Base-by-base conservation (phyloP, 768 basidiomycete species). In the Hericium erinaceus region DNA sequence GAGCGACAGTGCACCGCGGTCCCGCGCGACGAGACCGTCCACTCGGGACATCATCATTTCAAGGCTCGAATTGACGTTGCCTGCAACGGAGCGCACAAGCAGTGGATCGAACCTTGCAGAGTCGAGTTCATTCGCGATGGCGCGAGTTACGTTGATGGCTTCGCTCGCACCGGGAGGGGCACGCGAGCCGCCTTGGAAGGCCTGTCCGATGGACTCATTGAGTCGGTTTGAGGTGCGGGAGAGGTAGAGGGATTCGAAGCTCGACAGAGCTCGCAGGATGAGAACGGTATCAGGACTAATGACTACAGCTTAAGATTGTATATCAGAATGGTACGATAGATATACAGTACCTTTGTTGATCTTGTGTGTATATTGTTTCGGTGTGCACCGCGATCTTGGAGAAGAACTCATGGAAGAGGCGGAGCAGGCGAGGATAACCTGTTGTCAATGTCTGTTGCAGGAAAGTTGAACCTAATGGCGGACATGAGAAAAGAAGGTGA, bases 361-460 rank as follows among this genome's bases (percentile, higher is more conserved):
- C 77, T 54, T 85, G 82, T 0, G 83, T 85, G 68, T 98, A 98
- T 6, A 90, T 75, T 0, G 97, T 98, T 66, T 98, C 95, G 1
- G 97, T 97, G 67, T 98, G 91, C 11, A 95, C 88, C 2, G 92
- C 85, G 54, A 98, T 92, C 69, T 94, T 94, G 33, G 88, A 84
- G 68, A 99, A 99, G 73, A 99, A 97, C 41, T 94, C 93, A 56
- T 99, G 97, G 72, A 99, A 95, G 2, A 98, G 78, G 10, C 97
- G 81, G 9, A 99, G 69, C 2, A 99, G 75, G 52, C 82, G 81
- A 3, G 95, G 92, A 71, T 98, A 98, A 16, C 90, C 89, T 2
- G 83, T 75, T 62, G 86, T 85, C 41, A 99, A 73, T 4, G 91
- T 90, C 64, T 95, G 93, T 64, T 98, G 94, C 11, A 98, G 70